Percentiles rank a stretch among this genome's conserved stretches.
These are phyloP conservation scores for Gaultheria prostrata DNA, from an alignment of 148 eudicot species.

Conservation along the genomic window DNA sequence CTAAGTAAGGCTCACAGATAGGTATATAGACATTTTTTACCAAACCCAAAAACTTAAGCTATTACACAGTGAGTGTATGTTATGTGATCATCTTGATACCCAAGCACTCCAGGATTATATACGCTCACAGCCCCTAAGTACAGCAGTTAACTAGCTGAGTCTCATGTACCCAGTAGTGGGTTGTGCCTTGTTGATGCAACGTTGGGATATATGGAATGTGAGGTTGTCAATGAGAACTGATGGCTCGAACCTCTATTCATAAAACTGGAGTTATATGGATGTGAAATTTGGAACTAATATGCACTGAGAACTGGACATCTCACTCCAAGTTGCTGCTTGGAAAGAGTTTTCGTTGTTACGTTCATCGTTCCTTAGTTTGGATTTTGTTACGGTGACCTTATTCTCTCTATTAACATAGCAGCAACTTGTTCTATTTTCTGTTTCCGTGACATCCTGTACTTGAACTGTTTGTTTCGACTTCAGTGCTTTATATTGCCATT, in stretches of 20 bases:
- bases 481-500: neutral
- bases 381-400: neutral
- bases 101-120: neutral
- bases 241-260: neutral
- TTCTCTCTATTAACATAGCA: neutral
- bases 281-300: neutral
- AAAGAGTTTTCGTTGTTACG: neutral
- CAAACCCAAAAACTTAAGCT: neutral
- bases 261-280: neutral
- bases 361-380: neutral
- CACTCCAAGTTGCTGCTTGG: neutral
- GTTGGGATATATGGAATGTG: neutral
- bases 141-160: neutral
- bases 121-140: neutral
- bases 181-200: neutral
- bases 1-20: neutral
- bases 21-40: neutral
- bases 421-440: neutral
- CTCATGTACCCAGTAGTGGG: neutral
- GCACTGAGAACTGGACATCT: neutral
- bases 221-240: neutral
- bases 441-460: neutral
- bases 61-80: neutral
- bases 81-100: neutral
- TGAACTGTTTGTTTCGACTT: neutral